phyloP scores from a whole-genome alignment of 805 yeast genomes.

The Pichia scutulata region DNA sequence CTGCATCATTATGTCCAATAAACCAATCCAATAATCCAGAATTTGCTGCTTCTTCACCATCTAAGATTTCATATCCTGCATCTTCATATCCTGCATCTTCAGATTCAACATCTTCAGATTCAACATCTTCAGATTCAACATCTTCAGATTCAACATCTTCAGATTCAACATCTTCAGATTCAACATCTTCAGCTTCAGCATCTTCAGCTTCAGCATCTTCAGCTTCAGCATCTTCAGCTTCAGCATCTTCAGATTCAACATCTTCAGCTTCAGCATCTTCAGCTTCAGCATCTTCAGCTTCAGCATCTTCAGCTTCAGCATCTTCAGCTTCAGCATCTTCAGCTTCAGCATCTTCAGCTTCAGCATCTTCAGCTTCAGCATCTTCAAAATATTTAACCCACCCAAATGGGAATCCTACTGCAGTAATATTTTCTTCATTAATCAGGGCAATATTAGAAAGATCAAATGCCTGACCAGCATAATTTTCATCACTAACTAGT shows the following conservation, averaged over 20 bases:
- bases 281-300: neutral
- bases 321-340: neutral
- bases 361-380: slow-evolving; percentile 1
- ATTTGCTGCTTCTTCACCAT: neutral
- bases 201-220: too few relatives aligned
- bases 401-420: slow-evolving; percentile 23
- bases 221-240: too few relatives aligned
- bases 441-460: slow-evolving; percentile 10
- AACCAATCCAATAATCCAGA: slow-evolving; percentile 4
- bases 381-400: slow-evolving; percentile 18
- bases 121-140: neutral
- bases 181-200: neutral
- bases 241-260: too few relatives aligned
- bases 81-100: neutral
- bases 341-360: neutral
- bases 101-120: neutral
- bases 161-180: too few relatives aligned
- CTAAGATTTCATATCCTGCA: neutral
- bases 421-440: slow-evolving; percentile 21
- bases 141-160: too few relatives aligned
- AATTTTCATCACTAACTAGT: slow-evolving; percentile 7
- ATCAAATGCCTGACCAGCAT: slow-evolving; percentile 3
- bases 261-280: neutral
- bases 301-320: neutral
- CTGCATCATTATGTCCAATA: slow-evolving; percentile 15